These are phyloP conservation scores for Paecilomyces sp. DNA, from an alignment of 2,329 filamentous ascomycete species.

Conservation along the genomic window DNA sequence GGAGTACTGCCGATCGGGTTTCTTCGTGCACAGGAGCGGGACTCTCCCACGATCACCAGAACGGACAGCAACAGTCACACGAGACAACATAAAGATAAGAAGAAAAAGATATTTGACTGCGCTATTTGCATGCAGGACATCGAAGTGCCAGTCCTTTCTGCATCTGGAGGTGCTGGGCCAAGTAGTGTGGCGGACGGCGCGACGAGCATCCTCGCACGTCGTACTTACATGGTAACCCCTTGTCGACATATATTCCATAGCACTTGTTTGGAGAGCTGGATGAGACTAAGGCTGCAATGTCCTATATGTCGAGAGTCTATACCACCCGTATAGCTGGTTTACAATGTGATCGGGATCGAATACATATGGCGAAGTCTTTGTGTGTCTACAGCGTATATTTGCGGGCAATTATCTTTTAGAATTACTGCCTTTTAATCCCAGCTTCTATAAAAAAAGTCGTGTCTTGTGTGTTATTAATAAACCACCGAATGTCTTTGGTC, in stretches of 20 bases:
- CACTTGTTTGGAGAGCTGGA: constrained; percentile 88
- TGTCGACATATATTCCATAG: constrained; percentile 96
- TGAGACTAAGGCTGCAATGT: constrained; percentile 86
- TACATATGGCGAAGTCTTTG: background rate
- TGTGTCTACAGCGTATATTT: background rate
- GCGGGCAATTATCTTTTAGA: background rate
- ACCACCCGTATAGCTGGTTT: constrained; percentile 61
- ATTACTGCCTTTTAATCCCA: background rate
- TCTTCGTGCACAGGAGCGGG: constrained; percentile 44
- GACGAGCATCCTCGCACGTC: constrained; percentile 65
- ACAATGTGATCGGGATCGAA: background rate
- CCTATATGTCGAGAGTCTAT: constrained; percentile 89
- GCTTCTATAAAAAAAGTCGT: background rate
- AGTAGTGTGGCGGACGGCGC: constrained; percentile 36
- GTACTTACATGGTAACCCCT: constrained; percentile 94
- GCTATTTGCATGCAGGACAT: constrained; percentile 90
- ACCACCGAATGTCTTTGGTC: background rate
- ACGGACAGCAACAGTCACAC: constrained; percentile 36
- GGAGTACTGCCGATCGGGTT: constrained; percentile 68
- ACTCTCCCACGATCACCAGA: constrained; percentile 23
- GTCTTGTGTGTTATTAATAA: background rate
- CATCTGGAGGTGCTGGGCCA: constrained; percentile 44
- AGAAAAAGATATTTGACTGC: constrained; percentile 70
- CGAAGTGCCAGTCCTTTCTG: constrained; percentile 70
- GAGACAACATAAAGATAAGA: constrained; percentile 34